phyloP scores from a whole-genome alignment of 331 rosid genomes.

The Telfairia occidentalis region DNA sequence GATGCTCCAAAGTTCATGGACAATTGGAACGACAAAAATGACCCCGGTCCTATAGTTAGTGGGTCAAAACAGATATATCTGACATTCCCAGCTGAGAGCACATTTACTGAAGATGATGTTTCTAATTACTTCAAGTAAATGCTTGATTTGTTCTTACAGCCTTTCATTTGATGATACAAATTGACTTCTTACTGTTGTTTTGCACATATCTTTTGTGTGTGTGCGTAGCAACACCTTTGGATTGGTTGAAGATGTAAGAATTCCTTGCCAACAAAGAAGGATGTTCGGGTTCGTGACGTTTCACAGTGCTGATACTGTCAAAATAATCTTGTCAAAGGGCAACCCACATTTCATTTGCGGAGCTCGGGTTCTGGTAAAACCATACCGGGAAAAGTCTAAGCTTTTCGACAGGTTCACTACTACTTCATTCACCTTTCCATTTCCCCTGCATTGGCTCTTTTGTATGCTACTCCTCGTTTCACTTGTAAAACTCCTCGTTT shows the following conservation, averaged over 20 bases:
- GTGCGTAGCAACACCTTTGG: conserved; percentile 45
- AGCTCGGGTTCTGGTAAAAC: conserved; percentile 84
- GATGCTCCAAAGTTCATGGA: conserved; percentile 37
- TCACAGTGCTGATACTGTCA: conserved; percentile 54
- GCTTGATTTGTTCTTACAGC: background rate
- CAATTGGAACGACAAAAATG: conserved; percentile 27
- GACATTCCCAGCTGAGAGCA: conserved; percentile 90
- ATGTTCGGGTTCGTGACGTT: conserved; percentile 96
- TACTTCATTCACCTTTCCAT: background rate
- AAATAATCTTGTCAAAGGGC: conserved; percentile 48
- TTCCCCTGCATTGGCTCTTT: background rate
- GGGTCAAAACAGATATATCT: conserved; percentile 68
- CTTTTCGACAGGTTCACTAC: conserved; percentile 41
- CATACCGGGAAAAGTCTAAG: conserved; percentile 67
- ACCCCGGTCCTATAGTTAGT: conserved; percentile 49
- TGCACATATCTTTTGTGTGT: conserved; percentile 4
- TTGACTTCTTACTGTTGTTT: background rate
- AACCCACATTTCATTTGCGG: conserved; percentile 65
- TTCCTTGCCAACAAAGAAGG: conserved; percentile 75
- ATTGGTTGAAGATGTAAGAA: conserved; percentile 77
- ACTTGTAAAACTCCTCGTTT: no score
- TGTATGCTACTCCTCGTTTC: no score
- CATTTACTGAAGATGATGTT: conserved; percentile 82
- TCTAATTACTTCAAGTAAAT: conserved; percentile 63
- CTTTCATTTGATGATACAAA: background rate